Percentiles rank a stretch among this genome's conserved stretches.
These are phyloP conservation scores for Boletus coccyginus DNA, from an alignment of 768 basidiomycete species.

Conservation along the genomic window DNA sequence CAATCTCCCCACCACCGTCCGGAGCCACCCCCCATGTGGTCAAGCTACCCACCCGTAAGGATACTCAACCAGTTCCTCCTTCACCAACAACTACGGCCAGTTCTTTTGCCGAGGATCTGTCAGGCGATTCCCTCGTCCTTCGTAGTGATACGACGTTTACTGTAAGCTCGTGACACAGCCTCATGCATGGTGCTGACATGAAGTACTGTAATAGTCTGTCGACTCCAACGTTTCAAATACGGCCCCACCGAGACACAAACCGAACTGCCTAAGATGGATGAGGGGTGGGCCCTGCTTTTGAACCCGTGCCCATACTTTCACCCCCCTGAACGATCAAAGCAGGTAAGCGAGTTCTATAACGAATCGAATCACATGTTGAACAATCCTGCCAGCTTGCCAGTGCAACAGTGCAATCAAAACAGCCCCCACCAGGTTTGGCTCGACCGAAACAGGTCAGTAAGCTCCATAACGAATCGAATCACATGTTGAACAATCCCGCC, in stretches of 20 bases:
- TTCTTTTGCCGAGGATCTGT: constrained; percentile 20
- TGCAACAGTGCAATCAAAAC: too few species aligned
- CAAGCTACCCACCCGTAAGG: constrained; percentile 3
- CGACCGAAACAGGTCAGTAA: constrained; percentile 8
- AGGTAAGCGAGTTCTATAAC: too few species aligned
- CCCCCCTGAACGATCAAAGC: background rate
- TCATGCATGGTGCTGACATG: background rate
- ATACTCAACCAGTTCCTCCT: background rate
- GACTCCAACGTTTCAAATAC: constrained; percentile 9
- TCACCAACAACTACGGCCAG: constrained; percentile 12
- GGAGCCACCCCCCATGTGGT: background rate
- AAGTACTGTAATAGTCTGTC: constrained; percentile 14
- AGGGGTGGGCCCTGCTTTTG: background rate
- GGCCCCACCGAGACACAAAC: background rate
- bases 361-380: too few species aligned
- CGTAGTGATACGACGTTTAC: constrained; percentile 21
- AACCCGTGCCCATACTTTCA: constrained; percentile 10
- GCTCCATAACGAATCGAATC: background rate
- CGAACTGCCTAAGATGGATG: constrained; percentile 9
- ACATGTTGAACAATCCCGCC: background rate
- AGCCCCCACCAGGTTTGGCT: too few species aligned
- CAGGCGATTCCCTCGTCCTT: constrained; percentile 5
- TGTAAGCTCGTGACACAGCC: background rate
- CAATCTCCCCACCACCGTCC: constrained; percentile 6
- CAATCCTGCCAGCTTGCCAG: too few species aligned